Evolutionary conservation across 83 land plant species (phyloP), one percentile per base, ranked within the genome.

Genomic region (Thuja plicata): DNA sequence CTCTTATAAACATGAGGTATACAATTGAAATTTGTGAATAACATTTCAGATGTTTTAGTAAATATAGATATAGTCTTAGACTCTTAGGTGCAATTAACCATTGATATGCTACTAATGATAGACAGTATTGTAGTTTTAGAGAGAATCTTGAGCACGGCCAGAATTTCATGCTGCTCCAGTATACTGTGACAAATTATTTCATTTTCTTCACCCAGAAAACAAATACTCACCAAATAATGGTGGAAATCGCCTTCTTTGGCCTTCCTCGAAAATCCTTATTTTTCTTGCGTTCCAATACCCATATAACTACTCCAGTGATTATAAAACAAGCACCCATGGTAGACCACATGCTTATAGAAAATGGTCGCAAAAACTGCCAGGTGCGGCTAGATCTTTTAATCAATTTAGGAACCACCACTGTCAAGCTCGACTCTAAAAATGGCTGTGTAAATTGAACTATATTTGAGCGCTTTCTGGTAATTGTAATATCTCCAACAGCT

Each of bases 371-470:
- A 87, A 90, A 90, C 5, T 87, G 62, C 91, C 91, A 90, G 24
- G 62, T 87, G 32, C 46, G 54, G 80, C 85, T 90, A 71, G 91
- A 57, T 32, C 50, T 54, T 17, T 24, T 5, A 52, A 76, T 66
- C 43, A 40, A 50, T 15, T 60, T 46, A 32, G 91, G 87, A 37
- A 90, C 91, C 37, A 90, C 87, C 54, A 90, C 90, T 66, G 83
- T 90, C 27, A 90, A 76, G 7, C 90, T 89, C 3, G 90, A 90
- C 32, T 90, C 87, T 30, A 89, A 71, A 71, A 88, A 90, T 12
- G 91, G 91, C 62, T 90, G 91, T 52, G 91, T 88, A 84, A 90
- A 90, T 43, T 90, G 90, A 35, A 90, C 91, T 30, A 88, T 9
- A 57, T 73, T 66, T 84, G 90, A 43, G 17, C 91, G 43, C 46